Percentiles rank a stretch among this genome's conserved stretches.
Evolutionary conservation across 129 eudicot species (phyloP).

Genomic region (Flaveria sonorensis): DNA sequence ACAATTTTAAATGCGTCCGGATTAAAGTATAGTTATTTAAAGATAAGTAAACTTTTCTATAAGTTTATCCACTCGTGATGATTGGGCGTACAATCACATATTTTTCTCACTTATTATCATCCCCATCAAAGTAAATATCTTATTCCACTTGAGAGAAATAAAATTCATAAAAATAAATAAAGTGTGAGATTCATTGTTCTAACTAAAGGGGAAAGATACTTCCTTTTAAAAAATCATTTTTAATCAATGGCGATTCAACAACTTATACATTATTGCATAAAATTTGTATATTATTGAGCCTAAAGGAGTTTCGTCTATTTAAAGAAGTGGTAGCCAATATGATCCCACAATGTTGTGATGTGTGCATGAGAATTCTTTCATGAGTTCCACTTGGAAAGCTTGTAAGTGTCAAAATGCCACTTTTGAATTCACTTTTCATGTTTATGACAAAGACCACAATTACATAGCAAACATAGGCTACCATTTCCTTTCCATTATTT

Average conservation of each 20-base stretch:
- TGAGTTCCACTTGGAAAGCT: conserved; percentile 16
- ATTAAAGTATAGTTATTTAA: too few species aligned
- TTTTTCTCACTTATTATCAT: neutral
- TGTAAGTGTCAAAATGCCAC: neutral
- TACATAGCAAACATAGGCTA: neutral
- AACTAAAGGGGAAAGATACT: neutral
- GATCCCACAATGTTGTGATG: conserved; percentile 5
- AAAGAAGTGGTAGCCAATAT: conserved; percentile 9
- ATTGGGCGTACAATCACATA: neutral
- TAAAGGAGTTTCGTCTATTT: neutral
- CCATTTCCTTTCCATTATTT: neutral
- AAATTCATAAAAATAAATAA: neutral
- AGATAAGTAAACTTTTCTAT: too few species aligned
- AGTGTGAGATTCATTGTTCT: neutral
- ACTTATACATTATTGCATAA: conserved; percentile 9
- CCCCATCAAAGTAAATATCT: neutral
- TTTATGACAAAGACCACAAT: conserved; percentile 6
- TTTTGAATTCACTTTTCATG: conserved; percentile 10
- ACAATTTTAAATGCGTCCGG: too few species aligned
- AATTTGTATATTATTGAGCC: neutral
- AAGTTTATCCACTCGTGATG: neutral
- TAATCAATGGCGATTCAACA: neutral
- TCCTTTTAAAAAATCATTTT: neutral
- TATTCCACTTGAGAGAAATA: neutral
- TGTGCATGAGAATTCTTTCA: neutral